These are phyloP conservation scores for Thermomyces lanuginosus DNA, from an alignment of 2,329 filamentous ascomycete genomes.

Conservation along the genomic window DNA sequence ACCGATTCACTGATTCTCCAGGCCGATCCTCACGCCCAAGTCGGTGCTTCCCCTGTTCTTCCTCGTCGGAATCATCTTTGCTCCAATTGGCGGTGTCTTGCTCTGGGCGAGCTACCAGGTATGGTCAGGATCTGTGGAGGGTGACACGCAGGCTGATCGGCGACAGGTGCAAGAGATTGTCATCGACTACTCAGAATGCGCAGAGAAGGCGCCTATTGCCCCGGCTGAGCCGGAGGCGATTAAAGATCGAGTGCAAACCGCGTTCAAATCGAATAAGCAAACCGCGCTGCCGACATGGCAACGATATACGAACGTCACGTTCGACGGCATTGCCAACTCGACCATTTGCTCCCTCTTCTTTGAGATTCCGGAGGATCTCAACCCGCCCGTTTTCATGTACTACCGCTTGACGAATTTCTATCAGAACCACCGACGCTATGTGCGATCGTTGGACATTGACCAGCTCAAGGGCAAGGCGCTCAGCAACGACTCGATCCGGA, in stretches of 20 bases:
- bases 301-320: constrained; percentile 9
- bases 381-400: constrained; percentile 75
- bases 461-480: constrained; percentile 64
- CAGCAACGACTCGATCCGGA: constrained; percentile 42
- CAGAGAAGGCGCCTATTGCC: constrained; percentile 36
- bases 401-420: constrained; percentile 97
- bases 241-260: constrained; percentile 40
- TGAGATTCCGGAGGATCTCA: constrained; percentile 60
- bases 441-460: constrained; percentile 67
- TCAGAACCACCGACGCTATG: constrained; percentile 94
- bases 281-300: constrained; percentile 19
- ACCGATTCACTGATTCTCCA: constrained; percentile 22
- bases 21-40: constrained; percentile 88
- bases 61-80: constrained; percentile 76
- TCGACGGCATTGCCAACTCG: constrained; percentile 18
- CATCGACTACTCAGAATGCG: constrained; percentile 80
- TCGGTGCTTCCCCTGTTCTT: constrained; percentile 88
- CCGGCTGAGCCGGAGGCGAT: constrained; percentile 36
- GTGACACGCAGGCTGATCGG: not conserved
- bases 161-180: constrained; percentile 70
- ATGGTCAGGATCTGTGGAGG: constrained; percentile 11
- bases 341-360: constrained; percentile 62
- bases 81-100: constrained; percentile 74
- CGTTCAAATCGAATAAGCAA: constrained; percentile 48
- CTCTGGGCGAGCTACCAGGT: constrained; percentile 74